A percentile compares a stretch with the other conserved stretches of the same genome.
phyloP scores from a whole-genome alignment of 2,329 filamentous ascomycete species.

The Apiospora saccharicola region DNA sequence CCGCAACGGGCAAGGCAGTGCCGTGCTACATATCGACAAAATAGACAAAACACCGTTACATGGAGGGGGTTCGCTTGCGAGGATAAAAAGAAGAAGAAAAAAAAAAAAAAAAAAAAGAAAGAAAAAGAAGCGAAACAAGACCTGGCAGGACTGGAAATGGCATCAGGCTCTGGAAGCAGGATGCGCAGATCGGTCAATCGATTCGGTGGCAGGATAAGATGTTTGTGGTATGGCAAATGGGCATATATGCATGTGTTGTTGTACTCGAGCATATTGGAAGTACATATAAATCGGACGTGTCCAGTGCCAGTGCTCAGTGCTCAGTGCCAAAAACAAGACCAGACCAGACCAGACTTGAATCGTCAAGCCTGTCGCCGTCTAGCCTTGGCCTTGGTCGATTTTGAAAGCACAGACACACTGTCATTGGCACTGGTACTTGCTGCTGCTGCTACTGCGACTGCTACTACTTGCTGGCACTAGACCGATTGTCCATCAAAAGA shows the following conservation, averaged over 20 bases:
- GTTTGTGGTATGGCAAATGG: no score
- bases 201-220: background rate
- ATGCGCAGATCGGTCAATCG: background rate
- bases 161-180: background rate
- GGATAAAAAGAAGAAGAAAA: background rate
- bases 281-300: background rate
- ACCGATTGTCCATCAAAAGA: background rate
- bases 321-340: background rate
- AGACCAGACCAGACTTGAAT: background rate
- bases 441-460: no score
- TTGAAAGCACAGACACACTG: background rate
- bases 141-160: background rate
- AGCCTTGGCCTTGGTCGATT: background rate
- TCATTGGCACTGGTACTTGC: no score
- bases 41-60: conserved; percentile 7
- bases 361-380: conserved; percentile 6
- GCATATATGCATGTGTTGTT: background rate
- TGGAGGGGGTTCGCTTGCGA: background rate
- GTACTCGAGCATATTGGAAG: background rate
- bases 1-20: background rate
- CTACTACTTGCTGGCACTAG: background rate
- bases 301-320: background rate
- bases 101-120: background rate
- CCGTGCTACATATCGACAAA: background rate
- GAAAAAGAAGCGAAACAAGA: background rate